Conservation (phyloP, 805 yeast species). For the Wickerhamomyces silvicola region DNA sequence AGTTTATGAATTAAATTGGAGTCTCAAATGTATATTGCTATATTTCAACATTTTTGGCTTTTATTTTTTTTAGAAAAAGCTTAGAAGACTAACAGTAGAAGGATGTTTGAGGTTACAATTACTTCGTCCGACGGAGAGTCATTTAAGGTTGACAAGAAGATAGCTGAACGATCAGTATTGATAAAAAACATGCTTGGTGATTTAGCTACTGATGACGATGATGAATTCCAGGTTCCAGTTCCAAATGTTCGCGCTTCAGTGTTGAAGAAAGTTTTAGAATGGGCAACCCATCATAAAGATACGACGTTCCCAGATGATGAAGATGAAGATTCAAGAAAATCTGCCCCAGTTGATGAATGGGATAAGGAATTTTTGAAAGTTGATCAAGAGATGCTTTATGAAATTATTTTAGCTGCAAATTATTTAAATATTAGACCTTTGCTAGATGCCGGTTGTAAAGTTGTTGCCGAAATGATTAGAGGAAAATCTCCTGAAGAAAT, state of each 20-base stretch:
- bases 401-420: conserved; percentile 75
- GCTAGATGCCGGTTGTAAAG: conserved; percentile 72
- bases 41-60: too few relatives aligned
- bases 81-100: too few relatives aligned
- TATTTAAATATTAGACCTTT: conserved; percentile 70
- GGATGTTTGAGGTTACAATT: conserved; percentile 37
- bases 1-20: too few relatives aligned
- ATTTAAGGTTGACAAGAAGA: conserved; percentile 70
- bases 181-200: conserved; percentile 85
- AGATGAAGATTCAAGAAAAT: conserved; percentile 77
- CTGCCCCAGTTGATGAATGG: conserved; percentile 95
- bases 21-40: too few relatives aligned
- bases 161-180: conserved; percentile 80
- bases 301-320: conserved; percentile 70
- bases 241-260: conserved; percentile 88
- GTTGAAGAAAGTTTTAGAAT: conserved; percentile 84
- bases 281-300: conserved; percentile 94
- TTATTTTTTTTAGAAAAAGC: too few relatives aligned
- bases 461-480: conserved; percentile 78
- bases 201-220: conserved; percentile 56
- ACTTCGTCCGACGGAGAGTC: conserved; percentile 77
- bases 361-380: conserved; percentile 90
- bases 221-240: conserved; percentile 75
- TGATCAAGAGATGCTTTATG: conserved; percentile 85
- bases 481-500: conserved; percentile 77